Evolutionary conservation across 2,329 filamentous ascomycete genomes (phyloP).

Genomic region (Colletotrichum incanum): DNA sequence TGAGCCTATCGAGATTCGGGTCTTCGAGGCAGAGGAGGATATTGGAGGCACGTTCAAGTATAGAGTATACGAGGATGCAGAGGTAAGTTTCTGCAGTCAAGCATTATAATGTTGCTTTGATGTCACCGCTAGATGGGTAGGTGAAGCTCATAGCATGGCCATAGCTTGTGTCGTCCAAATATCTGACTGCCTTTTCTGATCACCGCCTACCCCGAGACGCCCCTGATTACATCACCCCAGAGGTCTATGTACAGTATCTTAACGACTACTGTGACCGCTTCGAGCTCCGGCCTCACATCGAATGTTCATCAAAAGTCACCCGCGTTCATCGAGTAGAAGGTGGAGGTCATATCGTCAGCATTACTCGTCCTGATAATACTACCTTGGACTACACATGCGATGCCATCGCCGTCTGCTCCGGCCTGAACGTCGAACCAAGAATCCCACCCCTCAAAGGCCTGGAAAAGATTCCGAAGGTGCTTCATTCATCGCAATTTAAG

Average conservation of each 20-base stretch:
- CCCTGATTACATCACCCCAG: slow-evolving; percentile 61
- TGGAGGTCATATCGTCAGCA: slow-evolving; percentile 29
- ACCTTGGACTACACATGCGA: slow-evolving; percentile 53
- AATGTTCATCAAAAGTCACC: slow-evolving; percentile 53
- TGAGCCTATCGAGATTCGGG: slow-evolving; percentile 57
- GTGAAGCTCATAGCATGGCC: slow-evolving; percentile 4
- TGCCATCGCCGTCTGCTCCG: slow-evolving; percentile 63
- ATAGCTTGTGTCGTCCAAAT: slow-evolving; percentile 63
- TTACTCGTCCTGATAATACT: slow-evolving; percentile 1
- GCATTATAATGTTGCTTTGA: neutral
- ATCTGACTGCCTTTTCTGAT: slow-evolving; percentile 67
- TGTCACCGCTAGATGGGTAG: neutral
- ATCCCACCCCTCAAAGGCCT: slow-evolving; percentile 59
- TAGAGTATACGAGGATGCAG: slow-evolving; percentile 64
- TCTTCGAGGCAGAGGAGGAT: slow-evolving; percentile 62
- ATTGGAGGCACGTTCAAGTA: slow-evolving; percentile 66
- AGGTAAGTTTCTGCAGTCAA: slow-evolving; percentile 44
- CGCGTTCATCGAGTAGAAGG: slow-evolving; percentile 43
- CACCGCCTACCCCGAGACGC: slow-evolving; percentile 59
- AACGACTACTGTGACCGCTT: slow-evolving; percentile 58
- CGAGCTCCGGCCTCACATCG: slow-evolving; percentile 56
- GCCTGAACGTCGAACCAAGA: slow-evolving; percentile 58
- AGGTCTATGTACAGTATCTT: slow-evolving; percentile 60
- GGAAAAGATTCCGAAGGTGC: slow-evolving; percentile 53
- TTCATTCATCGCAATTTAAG: slow-evolving; percentile 64